Percentiles rank a stretch among this genome's conserved stretches.
phyloP scores from a whole-genome alignment of 1,284 basidiomycete species.

The Neonothopanus nambi region DNA sequence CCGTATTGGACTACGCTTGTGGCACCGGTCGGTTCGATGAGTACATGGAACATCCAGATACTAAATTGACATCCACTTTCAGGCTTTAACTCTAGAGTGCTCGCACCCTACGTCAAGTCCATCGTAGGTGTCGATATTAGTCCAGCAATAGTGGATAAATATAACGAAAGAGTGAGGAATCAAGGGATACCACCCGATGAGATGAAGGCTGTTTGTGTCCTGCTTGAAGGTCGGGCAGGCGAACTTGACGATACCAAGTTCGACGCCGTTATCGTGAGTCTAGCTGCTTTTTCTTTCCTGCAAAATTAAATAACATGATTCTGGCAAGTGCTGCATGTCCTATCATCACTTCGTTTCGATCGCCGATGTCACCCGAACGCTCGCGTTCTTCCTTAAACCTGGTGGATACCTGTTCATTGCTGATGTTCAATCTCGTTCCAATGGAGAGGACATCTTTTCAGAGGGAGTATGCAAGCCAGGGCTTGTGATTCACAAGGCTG shows the following conservation, averaged over 20 bases:
- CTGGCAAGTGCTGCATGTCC: constrained; percentile 57
- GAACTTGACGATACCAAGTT: too few species aligned
- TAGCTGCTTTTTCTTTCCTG: too few species aligned
- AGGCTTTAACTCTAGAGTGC: too few species aligned
- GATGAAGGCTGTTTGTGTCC: constrained; percentile 37
- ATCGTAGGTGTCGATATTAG: constrained; percentile 74
- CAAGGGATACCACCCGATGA: constrained; percentile 65
- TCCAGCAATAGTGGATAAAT: constrained; percentile 61
- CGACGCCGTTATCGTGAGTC: too few species aligned
- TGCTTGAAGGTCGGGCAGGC: too few species aligned
- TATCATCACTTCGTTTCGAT: constrained; percentile 65
- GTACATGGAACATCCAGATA: too few species aligned
- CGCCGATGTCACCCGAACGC: constrained; percentile 44
- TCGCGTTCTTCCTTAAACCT: too few species aligned
- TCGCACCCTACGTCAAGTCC: too few species aligned
- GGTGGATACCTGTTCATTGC: constrained; percentile 59
- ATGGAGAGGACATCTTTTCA: constrained; percentile 23
- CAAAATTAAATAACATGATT: not conserved
- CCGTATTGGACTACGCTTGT: too few species aligned
- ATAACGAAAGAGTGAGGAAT: constrained; percentile 53
- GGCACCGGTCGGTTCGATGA: too few species aligned
- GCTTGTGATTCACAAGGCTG: too few species aligned
- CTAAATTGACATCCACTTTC: too few species aligned
- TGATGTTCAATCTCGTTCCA: constrained; percentile 41
- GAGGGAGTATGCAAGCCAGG: constrained; percentile 12